Evolutionary conservation across 2,329 filamentous ascomycete genomes (phyloP).

Genomic region (Coniella lustricola): DNA sequence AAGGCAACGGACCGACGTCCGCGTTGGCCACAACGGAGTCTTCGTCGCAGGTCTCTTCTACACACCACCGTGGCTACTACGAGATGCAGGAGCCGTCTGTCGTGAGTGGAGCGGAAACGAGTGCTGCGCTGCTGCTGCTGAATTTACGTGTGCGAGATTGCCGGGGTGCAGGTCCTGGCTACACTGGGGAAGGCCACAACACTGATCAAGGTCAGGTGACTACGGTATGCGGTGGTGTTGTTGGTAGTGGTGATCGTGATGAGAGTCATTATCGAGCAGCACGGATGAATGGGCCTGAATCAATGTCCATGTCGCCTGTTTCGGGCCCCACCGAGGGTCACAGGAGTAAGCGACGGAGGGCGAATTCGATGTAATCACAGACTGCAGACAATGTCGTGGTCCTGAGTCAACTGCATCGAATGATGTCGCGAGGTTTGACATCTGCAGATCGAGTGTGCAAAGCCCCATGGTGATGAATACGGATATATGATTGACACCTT

Average conservation of each 20-base stretch:
- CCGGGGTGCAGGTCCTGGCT: background rate
- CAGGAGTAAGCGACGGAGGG: conserved; percentile 34
- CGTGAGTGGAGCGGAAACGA: conserved; percentile 31
- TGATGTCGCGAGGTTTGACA: too few relatives aligned
- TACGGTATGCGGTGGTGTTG: too few relatives aligned
- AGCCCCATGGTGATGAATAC: too few relatives aligned
- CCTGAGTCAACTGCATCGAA: too few relatives aligned
- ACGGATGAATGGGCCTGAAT: conserved; percentile 11
- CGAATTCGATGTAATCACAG: conserved; percentile 29
- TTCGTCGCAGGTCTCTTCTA: conserved; percentile 2
- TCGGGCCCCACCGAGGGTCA: conserved; percentile 14
- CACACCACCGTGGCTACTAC: conserved; percentile 8
- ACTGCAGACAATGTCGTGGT: too few relatives aligned
- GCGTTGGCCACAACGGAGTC: conserved; percentile 7
- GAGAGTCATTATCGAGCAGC: conserved; percentile 9
- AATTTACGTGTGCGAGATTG: conserved; percentile 36
- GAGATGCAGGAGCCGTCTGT: conserved; percentile 6
- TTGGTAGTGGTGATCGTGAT: background rate
- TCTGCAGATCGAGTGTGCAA: too few relatives aligned
- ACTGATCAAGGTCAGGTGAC: conserved; percentile 8
- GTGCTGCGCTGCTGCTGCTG: conserved; percentile 41
- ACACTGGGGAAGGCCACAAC: conserved; percentile 5
- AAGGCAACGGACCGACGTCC: conserved; percentile 17
- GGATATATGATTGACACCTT: too few relatives aligned
- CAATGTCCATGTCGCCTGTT: conserved; percentile 18